Evolutionary conservation across 2,329 filamentous ascomycete genomes (phyloP).

Genomic region (Penicillium hordei): DNA sequence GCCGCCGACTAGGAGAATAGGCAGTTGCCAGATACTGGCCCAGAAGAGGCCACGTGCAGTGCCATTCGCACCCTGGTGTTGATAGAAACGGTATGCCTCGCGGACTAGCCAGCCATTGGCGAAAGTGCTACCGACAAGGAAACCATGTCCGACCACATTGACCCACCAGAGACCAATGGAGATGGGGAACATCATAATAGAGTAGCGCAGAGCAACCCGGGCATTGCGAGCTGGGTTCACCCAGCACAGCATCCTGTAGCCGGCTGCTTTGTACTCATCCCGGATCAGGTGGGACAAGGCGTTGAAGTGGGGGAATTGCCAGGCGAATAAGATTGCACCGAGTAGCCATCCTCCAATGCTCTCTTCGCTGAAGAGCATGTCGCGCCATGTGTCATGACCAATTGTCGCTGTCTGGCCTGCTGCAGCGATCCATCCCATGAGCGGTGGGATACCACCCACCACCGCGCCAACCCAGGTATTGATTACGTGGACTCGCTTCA

Average conservation of each 20-base stretch:
- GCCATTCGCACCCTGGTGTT: slow-evolving; percentile 71
- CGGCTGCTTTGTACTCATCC: slow-evolving; percentile 76
- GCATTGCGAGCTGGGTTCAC: slow-evolving; percentile 81
- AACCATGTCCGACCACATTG: slow-evolving; percentile 82
- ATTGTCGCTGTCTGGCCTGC: slow-evolving; percentile 79
- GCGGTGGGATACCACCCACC: slow-evolving; percentile 86
- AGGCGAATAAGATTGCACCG: slow-evolving; percentile 80
- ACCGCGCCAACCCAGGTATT: slow-evolving; percentile 96
- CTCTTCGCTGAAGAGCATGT: slow-evolving; percentile 70
- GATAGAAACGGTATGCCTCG: slow-evolving; percentile 81
- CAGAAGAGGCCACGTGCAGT: slow-evolving; percentile 86
- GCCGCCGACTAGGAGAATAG: slow-evolving; percentile 82
- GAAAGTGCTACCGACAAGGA: slow-evolving; percentile 74
- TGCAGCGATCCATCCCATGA: slow-evolving; percentile 98
- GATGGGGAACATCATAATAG: slow-evolving; percentile 79
- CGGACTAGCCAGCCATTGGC: slow-evolving; percentile 83
- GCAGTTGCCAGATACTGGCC: slow-evolving; percentile 96
- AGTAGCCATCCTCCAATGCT: slow-evolving; percentile 83
- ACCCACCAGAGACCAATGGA: slow-evolving; percentile 76
- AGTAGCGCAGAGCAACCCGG: slow-evolving; percentile 85
- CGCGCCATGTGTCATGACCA: slow-evolving; percentile 70
- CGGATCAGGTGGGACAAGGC: slow-evolving; percentile 84
- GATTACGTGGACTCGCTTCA: slow-evolving; percentile 80
- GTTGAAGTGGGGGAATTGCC: slow-evolving; percentile 99
- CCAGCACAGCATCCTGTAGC: slow-evolving; percentile 76